Conservation (phyloP, 177 flowering plant species). For the Vitis hybrid region DNA sequence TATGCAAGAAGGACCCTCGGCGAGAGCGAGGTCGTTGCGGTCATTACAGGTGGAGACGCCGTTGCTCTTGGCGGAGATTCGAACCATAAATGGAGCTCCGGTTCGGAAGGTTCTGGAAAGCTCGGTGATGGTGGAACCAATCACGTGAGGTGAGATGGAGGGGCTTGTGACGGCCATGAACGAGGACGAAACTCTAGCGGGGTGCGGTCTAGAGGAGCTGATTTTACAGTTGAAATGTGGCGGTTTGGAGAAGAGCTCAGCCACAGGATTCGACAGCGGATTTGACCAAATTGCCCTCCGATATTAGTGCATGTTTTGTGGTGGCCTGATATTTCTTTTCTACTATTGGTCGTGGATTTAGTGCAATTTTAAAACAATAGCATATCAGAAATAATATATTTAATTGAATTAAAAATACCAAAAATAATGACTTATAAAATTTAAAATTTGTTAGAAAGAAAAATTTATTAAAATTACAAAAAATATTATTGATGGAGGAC, state of each 20-base stretch:
- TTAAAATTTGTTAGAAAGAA: no score
- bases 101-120: conserved; percentile 20
- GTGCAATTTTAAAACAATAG: no score
- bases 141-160: conserved; percentile 32
- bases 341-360: no score
- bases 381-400: no score
- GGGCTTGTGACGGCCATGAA: conserved; percentile 52
- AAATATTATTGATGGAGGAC: no score
- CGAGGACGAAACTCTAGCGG: background rate
- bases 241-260: background rate
- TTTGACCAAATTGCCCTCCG: no score
- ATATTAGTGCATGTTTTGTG: no score
- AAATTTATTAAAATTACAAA: no score
- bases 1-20: conserved; percentile 83
- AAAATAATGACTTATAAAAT: no score
- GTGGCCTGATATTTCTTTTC: no score
- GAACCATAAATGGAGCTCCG: conserved; percentile 34
- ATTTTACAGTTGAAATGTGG: background rate
- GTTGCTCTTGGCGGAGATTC: conserved; percentile 24
- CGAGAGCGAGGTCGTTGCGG: conserved; percentile 24
- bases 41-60: conserved; percentile 15
- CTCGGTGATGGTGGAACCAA: conserved; percentile 20
- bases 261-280: no score
- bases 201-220: background rate
- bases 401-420: no score